Base-by-base conservation (phyloP, 495 filamentous ascomycete genomes). In the Clohesyomyces aquaticus region DNA sequence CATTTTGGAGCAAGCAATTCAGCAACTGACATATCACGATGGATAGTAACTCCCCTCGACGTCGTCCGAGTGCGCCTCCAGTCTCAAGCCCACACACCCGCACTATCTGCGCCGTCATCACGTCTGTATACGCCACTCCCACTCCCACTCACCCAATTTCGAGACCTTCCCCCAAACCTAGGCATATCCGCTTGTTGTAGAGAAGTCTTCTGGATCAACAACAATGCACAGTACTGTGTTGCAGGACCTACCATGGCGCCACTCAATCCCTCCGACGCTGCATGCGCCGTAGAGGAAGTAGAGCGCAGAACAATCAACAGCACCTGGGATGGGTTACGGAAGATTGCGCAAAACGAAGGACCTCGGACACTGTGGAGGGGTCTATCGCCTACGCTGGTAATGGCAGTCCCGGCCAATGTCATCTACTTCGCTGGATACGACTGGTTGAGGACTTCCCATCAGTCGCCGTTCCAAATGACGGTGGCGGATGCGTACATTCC, bases 381-480 rank as follows among this genome's bases (percentile, higher is more conserved):
- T 4, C 81, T 98, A 1, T 92, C 89, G 19, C 91, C 95, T 10
- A 98, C 95, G 1, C 76, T 98, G 43, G 82, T 90, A 68, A 98
- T 98, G 94, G 87, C 93, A 2, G 84, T 98, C 28, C 94, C 94
- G 0, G 91, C 85, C 35, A 98, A 98, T 75, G 93, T 98, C 63
- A 98, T 98, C 61, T 98, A 98, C 76, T 96, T 97, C 69, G 93
- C 94, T 29, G 94, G 93, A n/a, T 98, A 98, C 74, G 94, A 98
- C 70, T 94, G 90, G 86, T 76, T 98, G 61, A 87, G 94, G 14
- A 86, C 77, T 22, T 88, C 88, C 70, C 77, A 80, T 0, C 73
- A 75, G 38, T 91, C 88, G 55, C 92, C 90, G 0, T 52, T 78
- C 25, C 45, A 32, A 18, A 56, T 11, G 11, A 58, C 25, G 0